Conservation (phyloP, 1,139 yeast species). For the Yamadazyma oceani region DNA sequence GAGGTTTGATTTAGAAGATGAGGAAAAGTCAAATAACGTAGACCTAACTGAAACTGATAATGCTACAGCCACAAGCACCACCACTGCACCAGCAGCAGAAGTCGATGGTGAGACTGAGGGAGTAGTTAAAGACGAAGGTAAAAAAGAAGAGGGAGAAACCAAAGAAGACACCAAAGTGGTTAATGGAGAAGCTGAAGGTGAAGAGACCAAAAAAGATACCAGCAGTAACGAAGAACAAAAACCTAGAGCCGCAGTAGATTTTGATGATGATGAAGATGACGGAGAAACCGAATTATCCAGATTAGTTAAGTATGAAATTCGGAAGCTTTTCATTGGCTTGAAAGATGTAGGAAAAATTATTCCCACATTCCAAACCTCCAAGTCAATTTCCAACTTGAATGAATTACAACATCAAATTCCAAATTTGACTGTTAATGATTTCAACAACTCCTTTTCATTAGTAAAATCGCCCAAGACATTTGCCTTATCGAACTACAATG, state of each 20-base stretch:
- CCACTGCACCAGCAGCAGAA: background rate
- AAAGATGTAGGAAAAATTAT: constrained; percentile 38
- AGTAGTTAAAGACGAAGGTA: background rate
- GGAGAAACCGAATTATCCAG: constrained; percentile 36
- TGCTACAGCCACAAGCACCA: background rate
- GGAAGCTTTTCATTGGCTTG: constrained; percentile 35
- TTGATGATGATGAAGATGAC: constrained; percentile 8
- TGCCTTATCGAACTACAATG: constrained; percentile 39
- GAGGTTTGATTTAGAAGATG: constrained; percentile 44
- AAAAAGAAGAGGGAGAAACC: constrained; percentile 3
- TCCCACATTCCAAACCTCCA: constrained; percentile 38
- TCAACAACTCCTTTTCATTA: constrained; percentile 24
- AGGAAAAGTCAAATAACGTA: constrained; percentile 18
- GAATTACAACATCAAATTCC: constrained; percentile 21
- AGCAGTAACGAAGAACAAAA: too few relatives aligned
- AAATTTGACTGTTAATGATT: constrained; percentile 18
- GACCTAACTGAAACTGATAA: background rate
- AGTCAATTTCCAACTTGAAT: constrained; percentile 32
- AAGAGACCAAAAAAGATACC: background rate
- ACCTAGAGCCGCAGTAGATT: too few relatives aligned
- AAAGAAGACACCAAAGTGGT: too few relatives aligned
- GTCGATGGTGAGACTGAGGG: constrained; percentile 6
- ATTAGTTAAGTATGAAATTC: constrained; percentile 39
- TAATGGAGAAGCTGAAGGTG: constrained; percentile 5
- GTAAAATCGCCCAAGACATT: constrained; percentile 48